These are phyloP conservation scores for Prunus davidiana DNA, from an alignment of 306 rosid species.

Conservation along the genomic window DNA sequence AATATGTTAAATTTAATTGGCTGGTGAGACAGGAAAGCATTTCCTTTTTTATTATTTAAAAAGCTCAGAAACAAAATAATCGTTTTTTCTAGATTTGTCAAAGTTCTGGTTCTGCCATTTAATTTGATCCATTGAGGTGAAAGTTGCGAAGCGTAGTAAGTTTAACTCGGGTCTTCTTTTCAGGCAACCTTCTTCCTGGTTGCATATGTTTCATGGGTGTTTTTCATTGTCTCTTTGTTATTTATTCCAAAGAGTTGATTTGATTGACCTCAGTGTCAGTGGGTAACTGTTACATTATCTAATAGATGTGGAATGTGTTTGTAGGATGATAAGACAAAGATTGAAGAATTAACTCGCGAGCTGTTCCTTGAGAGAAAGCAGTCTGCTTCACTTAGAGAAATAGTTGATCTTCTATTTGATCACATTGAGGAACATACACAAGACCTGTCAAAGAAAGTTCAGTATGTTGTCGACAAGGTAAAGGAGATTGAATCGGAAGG, in stretches of 20 bases:
- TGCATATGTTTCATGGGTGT: too few relatives aligned
- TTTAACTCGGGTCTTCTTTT: too few relatives aligned
- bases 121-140: not conserved
- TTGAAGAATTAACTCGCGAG: constrained; percentile 28
- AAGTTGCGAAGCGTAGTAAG: not conserved
- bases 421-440: constrained; percentile 34
- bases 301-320: not conserved
- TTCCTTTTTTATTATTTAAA: too few relatives aligned
- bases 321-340: constrained; percentile 25
- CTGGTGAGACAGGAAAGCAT: too few relatives aligned
- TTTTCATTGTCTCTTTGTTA: too few relatives aligned
- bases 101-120: not conserved
- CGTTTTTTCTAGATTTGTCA: too few relatives aligned
- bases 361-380: constrained; percentile 36
- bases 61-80: not conserved
- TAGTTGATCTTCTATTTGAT: constrained; percentile 28
- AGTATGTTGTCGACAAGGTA: constrained; percentile 17
- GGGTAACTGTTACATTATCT: not conserved
- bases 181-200: too few relatives aligned
- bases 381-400: constrained; percentile 34
- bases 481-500: constrained; percentile 31
- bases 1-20: too few relatives aligned
- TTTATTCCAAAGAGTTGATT: too few relatives aligned
- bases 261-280: too few relatives aligned
- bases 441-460: constrained; percentile 26